Base-by-base conservation (phyloP, 1,139 yeast genomes). In the Schwanniomyces etchellsii region DNA sequence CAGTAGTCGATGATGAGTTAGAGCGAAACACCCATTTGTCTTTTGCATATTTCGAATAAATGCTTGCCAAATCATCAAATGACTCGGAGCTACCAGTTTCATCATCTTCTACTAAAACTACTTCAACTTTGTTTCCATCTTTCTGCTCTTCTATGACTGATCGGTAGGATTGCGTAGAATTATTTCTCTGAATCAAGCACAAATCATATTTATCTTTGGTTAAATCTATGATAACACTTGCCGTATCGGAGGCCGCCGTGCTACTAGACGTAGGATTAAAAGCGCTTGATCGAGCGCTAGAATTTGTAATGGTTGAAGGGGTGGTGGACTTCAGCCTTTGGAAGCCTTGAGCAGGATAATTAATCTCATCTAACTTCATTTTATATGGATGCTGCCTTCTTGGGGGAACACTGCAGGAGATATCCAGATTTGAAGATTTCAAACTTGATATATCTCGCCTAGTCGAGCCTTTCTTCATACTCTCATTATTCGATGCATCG, bases 101-200 rank as follows among this genome's bases (percentile, higher is more conserved):
- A n/a, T 44, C 42, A 25, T 61, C 67, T 20, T 63, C 70, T 3
- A 64, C 67, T 42, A 65, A 52, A 4, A 70, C 73, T 2, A 67
- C 72, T 40, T 70, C 77, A 1, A 65, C 64, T 11, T 60, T 54
- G 31, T 57, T 60, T 3, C 76, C 76, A 28, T 61, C 59, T 15
- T 48, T 57, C 13, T 60, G 43, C 32, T 50, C 57, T 33, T 67
- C 73, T 1, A 65, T 58, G 2, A 64, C 59, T 2, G 73, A 65
- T 35, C 43, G 57, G 36, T 62, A 69, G 0, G 68, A 58, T 10
- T 44, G 52, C 0, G 56, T 48, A 1, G 70, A 57, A 33, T 61
- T 50, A 16, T 52, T 48, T 34, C 72, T 49, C 32, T 57, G 56
- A 4, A 64, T 46, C 41, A 56, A 50, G 36, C 62, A 62, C 12